Base-by-base conservation (phyloP, 179 eudicot species). In the Nepenthes alata region DNA sequence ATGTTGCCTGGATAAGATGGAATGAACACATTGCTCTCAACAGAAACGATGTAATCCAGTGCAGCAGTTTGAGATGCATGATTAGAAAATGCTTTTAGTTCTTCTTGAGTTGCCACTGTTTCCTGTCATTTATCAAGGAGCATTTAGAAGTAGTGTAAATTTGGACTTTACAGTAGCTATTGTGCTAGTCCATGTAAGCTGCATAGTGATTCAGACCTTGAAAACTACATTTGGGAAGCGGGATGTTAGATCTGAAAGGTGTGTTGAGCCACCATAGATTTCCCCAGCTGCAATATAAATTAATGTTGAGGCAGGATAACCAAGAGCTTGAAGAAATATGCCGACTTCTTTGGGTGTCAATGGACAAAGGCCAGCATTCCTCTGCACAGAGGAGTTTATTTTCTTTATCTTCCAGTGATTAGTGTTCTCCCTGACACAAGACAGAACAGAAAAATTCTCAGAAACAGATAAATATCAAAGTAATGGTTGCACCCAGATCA, bases 11-110 rank as follows among this genome's bases (percentile, higher is more conserved):
- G 83, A 75, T 85, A 75, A 61, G 97, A 83, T 34, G 97, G 86
- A 74, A 90, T 71, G 72, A 90, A 90, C 64, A 88, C 78, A 68
- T 88, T 83, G 69, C 97, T 88, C 69, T 90, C 93, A 54, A 88
- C 73, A 16, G 96, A 90, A 35, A 90, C 80, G 25, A 90, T 83
- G 57, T 88, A 90, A 79, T 90, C 97, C 66, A 90, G 81, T 47
- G 97, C 97, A 68, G 97, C 97, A 69, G 77, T 74, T 80, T 90
- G 95, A 48, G 97, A 77, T 66, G 97, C 95, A 66, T 88, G 97
- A 41, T 72, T 73, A 49, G 71, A 69, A 73, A 83, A 85, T n/a
- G 68, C 60, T 69, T 64, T 57, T 64, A 90, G 66, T 67, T 90
- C 97, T 67, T 81, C 83, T 70, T 67, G 59, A 56, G 83, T 80